A percentile compares a stretch with the other conserved stretches of the same genome.
Conservation (phyloP, 2,329 filamentous ascomycete species). For the Clonostachys rosea region DNA sequence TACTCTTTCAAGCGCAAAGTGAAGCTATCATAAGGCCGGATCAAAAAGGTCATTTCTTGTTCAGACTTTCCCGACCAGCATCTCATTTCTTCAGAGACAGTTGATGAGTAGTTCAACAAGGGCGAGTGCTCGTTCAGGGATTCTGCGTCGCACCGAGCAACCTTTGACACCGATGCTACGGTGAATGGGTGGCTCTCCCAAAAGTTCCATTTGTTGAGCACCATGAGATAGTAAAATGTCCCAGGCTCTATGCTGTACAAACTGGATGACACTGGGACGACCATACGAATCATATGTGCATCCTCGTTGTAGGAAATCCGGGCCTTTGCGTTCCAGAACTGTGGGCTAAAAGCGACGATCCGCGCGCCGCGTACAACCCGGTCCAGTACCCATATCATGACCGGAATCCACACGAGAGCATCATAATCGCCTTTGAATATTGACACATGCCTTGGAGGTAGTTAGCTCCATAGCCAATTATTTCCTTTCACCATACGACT, state of each 20-base stretch:
- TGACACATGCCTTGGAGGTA: constrained; percentile 42
- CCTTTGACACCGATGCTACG: constrained; percentile 21
- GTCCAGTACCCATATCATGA: constrained; percentile 43
- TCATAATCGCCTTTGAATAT: constrained; percentile 45
- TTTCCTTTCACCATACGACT: constrained; percentile 12
- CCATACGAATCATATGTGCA: too few relatives aligned
- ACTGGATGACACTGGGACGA: constrained; percentile 10
- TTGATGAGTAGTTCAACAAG: constrained; percentile 17
- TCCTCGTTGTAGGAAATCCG: constrained; percentile 23
- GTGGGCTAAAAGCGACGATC: constrained; percentile 29
- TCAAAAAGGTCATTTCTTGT: constrained; percentile 22
- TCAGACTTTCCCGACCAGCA: constrained; percentile 2
- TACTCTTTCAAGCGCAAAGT: constrained; percentile 26
- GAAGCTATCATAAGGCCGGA: constrained; percentile 38
- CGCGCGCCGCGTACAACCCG: constrained; percentile 37
- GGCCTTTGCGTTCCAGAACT: constrained; percentile 26
- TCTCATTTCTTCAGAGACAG: background rate
- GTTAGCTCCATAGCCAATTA: constrained; percentile 20
- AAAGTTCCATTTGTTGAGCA: constrained; percentile 27
- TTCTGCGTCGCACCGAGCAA: background rate
- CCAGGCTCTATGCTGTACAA: constrained; percentile 28
- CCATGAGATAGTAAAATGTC: constrained; percentile 38
- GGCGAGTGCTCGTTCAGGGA: constrained; percentile 33
- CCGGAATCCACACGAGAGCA: constrained; percentile 40
- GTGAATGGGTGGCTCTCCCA: constrained; percentile 49